Percentiles rank a stretch among this genome's conserved stretches.
Evolutionary conservation across 768 basidiomycete species (phyloP).

Genomic region (Kondoa subrosea): DNA sequence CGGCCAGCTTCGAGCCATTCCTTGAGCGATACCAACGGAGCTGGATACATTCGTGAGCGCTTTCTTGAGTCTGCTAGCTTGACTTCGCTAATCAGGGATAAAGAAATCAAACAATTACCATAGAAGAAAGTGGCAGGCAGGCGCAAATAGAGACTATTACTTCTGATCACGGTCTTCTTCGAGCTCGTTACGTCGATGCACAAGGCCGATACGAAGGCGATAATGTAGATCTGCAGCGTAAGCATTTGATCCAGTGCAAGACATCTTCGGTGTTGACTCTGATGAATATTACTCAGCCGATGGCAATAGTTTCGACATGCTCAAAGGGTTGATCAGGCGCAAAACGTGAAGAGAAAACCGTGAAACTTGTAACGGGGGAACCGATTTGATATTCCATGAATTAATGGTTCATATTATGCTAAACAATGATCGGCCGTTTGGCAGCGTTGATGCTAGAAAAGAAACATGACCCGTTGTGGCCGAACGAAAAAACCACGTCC

Average conservation of each 20-base stretch:
- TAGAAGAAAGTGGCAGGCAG: conserved; percentile 52
- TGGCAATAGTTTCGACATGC: conserved; percentile 89
- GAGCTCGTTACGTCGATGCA: conserved; percentile 49
- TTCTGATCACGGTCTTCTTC: conserved; percentile 64
- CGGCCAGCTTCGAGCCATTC: conserved; percentile 61
- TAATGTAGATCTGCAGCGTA: conserved; percentile 83
- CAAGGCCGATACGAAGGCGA: conserved; percentile 24
- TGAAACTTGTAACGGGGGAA: too few relatives aligned
- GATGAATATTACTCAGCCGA: too few relatives aligned
- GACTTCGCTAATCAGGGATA: too few relatives aligned
- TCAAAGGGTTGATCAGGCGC: conserved; percentile 3
- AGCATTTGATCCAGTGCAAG: too few relatives aligned
- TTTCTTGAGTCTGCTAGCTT: background rate
- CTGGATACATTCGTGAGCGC: conserved; percentile 82
- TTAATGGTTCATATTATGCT: too few relatives aligned
- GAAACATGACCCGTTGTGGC: background rate
- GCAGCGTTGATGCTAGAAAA: background rate
- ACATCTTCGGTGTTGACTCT: too few relatives aligned
- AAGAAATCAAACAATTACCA: conserved; percentile 65
- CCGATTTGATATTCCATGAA: too few relatives aligned
- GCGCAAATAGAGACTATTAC: conserved; percentile 78
- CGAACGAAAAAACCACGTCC: background rate
- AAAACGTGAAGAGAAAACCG: background rate
- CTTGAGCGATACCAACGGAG: conserved; percentile 55
- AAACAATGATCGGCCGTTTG: too few relatives aligned